Percentiles rank a stretch among this genome's conserved stretches.
These are phyloP conservation scores for Rhizopogon rudus DNA, from an alignment of 768 basidiomycete genomes.

Conservation along the genomic window DNA sequence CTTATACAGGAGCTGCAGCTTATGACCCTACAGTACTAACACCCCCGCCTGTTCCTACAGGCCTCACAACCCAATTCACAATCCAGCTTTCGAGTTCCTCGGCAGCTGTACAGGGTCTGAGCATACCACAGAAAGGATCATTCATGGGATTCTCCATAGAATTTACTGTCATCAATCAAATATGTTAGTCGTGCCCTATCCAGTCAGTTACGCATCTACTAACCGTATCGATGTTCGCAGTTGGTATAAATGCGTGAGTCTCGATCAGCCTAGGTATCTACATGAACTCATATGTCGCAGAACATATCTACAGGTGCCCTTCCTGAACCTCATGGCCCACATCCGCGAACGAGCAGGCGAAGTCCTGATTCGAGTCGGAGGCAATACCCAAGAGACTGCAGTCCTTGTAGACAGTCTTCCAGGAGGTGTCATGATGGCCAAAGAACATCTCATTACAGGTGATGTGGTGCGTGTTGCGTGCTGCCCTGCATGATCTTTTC, in stretches of 20 bases:
- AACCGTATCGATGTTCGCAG: neutral
- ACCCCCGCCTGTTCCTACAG: slow-evolving; percentile 23
- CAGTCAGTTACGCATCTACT: neutral
- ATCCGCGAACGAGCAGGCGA: slow-evolving; percentile 39
- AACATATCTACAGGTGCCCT: slow-evolving; percentile 26
- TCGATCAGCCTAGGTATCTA: neutral
- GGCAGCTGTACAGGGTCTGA: slow-evolving; percentile 6
- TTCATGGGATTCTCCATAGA: slow-evolving; percentile 61
- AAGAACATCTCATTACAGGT: slow-evolving; percentile 18
- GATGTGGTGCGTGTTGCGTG: slow-evolving; percentile 9
- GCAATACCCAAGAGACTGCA: slow-evolving; percentile 46
- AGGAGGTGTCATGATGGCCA: slow-evolving; percentile 23
- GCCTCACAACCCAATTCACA: slow-evolving; percentile 15
- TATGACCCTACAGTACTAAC: slow-evolving; percentile 27
- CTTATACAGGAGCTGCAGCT: slow-evolving; percentile 26
- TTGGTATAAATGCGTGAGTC: slow-evolving; percentile 11
- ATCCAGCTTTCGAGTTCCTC: slow-evolving; percentile 20
- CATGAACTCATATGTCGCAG: slow-evolving; percentile 3
- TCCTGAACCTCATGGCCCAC: slow-evolving; percentile 45
- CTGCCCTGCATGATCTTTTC: slow-evolving; percentile 22
- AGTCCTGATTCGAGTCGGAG: slow-evolving; percentile 42
- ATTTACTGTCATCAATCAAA: slow-evolving; percentile 54
- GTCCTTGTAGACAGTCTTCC: slow-evolving; percentile 22
- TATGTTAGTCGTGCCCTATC: slow-evolving; percentile 26
- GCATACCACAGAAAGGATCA: slow-evolving; percentile 32